These are phyloP conservation scores for Condylostoma magnum DNA, from an alignment of 169 alveolate species.

Conservation along the genomic window DNA sequence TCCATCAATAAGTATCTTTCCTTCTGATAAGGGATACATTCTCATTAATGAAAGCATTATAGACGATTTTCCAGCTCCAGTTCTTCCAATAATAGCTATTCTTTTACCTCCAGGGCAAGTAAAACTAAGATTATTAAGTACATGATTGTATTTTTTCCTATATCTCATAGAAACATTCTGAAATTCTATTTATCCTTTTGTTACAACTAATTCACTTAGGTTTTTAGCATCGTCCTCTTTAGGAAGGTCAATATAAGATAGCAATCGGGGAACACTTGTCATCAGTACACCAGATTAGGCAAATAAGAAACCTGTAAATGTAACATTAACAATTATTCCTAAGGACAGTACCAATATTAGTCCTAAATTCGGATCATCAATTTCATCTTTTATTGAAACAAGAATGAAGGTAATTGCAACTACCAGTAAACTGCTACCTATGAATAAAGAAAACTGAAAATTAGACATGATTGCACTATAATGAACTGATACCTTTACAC, in stretches of 20 bases:
- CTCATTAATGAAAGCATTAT: conserved; percentile 72
- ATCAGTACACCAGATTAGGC: neutral
- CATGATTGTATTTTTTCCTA: conserved; percentile 25
- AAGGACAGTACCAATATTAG: neutral
- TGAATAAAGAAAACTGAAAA: neutral
- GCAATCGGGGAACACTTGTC: conserved; percentile 17
- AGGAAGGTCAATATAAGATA: neutral
- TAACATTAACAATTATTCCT: neutral
- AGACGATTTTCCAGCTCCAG: conserved; percentile 90
- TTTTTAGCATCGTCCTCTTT: neutral
- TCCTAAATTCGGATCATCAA: conserved; percentile 3
- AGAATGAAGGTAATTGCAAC: neutral
- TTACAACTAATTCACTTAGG: neutral
- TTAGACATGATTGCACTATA: conserved; percentile 30
- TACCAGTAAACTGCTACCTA: neutral
- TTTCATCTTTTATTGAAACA: neutral
- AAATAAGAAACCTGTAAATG: neutral
- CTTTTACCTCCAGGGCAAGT: conserved; percentile 55
- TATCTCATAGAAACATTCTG: too few relatives aligned
- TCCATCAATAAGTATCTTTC: neutral
- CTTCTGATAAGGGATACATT: conserved; percentile 33
- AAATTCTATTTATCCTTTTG: too few relatives aligned
- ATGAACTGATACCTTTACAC: too few relatives aligned
- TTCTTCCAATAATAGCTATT: conserved; percentile 89
- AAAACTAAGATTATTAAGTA: conserved; percentile 57